These are phyloP conservation scores for Veloporphyrellus conicus DNA, from an alignment of 1,284 basidiomycete genomes.

Conservation along the genomic window DNA sequence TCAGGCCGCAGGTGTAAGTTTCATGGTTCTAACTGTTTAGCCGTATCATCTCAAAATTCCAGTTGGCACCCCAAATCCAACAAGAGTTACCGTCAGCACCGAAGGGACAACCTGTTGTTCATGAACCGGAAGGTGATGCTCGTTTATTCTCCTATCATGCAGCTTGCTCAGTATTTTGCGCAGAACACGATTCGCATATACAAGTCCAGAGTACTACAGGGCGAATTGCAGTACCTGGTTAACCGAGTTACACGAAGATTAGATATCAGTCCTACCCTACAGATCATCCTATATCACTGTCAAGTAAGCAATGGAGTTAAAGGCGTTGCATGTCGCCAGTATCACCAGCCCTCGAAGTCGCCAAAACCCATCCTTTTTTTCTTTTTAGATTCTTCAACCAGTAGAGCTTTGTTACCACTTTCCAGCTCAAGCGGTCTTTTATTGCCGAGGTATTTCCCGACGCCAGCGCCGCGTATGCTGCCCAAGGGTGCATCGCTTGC, in stretches of 20 bases:
- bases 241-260: constrained; percentile 7
- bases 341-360: constrained; percentile 70
- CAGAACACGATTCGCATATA: constrained; percentile 6
- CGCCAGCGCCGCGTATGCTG: constrained; percentile 34
- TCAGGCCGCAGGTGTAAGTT: constrained; percentile 56
- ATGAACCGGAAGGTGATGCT: constrained; percentile 29
- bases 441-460: constrained; percentile 62
- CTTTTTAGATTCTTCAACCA: constrained; percentile 56
- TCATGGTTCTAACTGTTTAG: not conserved
- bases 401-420: constrained; percentile 2
- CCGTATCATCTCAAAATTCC: constrained; percentile 10
- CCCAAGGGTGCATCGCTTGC: constrained; percentile 34
- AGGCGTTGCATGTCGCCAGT: constrained; percentile 1
- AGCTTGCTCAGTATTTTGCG: constrained; percentile 3
- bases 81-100: constrained; percentile 38
- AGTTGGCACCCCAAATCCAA: constrained; percentile 11
- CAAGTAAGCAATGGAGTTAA: constrained; percentile 11
- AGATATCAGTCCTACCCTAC: constrained; percentile 6
- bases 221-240: constrained; percentile 24
- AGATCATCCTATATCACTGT: constrained; percentile 10
- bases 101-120: constrained; percentile 37
- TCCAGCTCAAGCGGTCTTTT: constrained; percentile 46
- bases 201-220: not conserved
- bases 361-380: constrained; percentile 77
- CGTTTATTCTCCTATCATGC: not conserved